Conservation (phyloP, 768 basidiomycete species). For the Boletus bicolor region DNA sequence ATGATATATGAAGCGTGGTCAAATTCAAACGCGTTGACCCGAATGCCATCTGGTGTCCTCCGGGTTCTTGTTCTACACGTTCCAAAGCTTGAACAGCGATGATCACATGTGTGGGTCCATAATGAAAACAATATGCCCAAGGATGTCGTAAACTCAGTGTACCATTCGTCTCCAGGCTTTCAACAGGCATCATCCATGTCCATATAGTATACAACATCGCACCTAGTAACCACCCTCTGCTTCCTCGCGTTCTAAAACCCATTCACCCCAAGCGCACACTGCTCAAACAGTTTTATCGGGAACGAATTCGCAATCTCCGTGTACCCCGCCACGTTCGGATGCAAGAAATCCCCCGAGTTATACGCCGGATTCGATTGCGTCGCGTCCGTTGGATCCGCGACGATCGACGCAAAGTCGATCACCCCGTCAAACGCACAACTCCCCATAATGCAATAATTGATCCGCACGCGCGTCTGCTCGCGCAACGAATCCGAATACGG, state of each 20-base stretch:
- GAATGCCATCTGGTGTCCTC: not conserved
- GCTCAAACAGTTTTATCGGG: not conserved
- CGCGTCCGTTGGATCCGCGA: slow-evolving; percentile 7
- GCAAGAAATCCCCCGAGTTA: not conserved
- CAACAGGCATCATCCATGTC: too few relatives aligned
- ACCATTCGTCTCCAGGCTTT: not conserved
- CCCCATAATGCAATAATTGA: slow-evolving; percentile 1
- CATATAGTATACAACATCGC: not conserved
- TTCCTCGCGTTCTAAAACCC: not conserved
- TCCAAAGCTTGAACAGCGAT: not conserved
- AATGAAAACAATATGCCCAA: too few relatives aligned
- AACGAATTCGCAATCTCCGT: not conserved
- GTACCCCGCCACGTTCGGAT: slow-evolving; percentile 6
- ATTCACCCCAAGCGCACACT: not conserved
- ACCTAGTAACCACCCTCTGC: not conserved
- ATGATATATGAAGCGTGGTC: not conserved
- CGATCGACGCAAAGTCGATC: slow-evolving; percentile 8
- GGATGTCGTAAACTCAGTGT: not conserved
- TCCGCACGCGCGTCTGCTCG: not conserved
- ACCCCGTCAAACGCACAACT: not conserved
- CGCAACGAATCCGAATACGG: not conserved
- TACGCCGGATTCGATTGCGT: not conserved
- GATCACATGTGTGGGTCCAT: not conserved
- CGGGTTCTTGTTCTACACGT: not conserved
- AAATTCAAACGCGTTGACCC: not conserved